A percentile compares a stretch with the other conserved stretches of the same genome.
Evolutionary conservation across 331 rosid genomes (phyloP).

Genomic region (Malus hybrid): DNA sequence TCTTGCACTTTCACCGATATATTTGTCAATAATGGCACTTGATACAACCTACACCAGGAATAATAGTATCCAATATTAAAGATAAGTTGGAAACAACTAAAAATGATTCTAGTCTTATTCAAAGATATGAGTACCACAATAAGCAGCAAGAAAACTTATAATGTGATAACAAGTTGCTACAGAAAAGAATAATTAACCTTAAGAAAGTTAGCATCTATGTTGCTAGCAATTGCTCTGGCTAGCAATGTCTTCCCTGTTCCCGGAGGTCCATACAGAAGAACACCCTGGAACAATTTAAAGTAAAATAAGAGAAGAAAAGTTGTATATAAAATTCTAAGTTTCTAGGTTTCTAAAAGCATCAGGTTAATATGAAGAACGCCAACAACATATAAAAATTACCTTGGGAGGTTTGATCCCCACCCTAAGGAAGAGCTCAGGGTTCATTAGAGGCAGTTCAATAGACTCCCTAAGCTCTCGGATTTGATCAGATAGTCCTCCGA

Average conservation of each 20-base stretch:
- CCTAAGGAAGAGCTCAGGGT: too few species aligned
- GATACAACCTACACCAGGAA: constrained; percentile 65
- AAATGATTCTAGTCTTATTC: neutral
- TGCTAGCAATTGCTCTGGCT: constrained; percentile 97
- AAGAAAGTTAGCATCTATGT: constrained; percentile 88
- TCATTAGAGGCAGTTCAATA: constrained; percentile 61
- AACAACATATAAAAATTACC: constrained; percentile 29
- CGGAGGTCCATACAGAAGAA: constrained; percentile 97
- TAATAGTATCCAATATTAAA: neutral
- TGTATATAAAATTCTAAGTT: neutral
- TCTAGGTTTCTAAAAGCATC: neutral
- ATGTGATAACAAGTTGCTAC: neutral
- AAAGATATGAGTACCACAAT: neutral
- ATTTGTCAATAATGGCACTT: constrained; percentile 92
- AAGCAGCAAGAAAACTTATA: neutral
- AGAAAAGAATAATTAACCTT: constrained; percentile 43
- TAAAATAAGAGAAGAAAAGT: neutral
- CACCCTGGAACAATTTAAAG: constrained; percentile 47
- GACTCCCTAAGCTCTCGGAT: constrained; percentile 94
- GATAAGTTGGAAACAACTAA: neutral
- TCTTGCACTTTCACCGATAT: constrained; percentile 93
- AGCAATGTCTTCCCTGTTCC: constrained; percentile 95
- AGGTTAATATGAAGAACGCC: neutral
- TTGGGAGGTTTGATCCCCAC: constrained; percentile 76
- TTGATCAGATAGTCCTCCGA: constrained; percentile 95